Evolutionary conservation across 1,284 basidiomycete genomes (phyloP).

Genomic region (Prillingera fragicola): DNA sequence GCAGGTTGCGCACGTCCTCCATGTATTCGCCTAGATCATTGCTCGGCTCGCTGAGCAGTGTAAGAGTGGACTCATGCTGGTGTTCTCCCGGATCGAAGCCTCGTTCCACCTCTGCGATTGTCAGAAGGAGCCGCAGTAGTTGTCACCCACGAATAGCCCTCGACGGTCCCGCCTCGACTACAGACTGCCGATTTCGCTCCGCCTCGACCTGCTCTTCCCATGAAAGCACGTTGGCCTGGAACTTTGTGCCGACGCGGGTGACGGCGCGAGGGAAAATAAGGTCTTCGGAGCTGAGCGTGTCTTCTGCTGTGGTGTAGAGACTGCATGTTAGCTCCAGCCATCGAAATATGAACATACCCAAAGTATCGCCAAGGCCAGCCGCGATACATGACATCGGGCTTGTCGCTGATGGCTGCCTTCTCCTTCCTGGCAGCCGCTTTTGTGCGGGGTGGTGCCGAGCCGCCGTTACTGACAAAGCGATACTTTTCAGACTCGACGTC

Average conservation of each 20-base stretch:
- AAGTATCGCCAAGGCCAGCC: constrained; percentile 95
- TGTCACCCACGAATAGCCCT: constrained; percentile 28
- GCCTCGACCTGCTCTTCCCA: constrained; percentile 43
- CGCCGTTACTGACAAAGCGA: constrained; percentile 54
- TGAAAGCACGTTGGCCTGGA: constrained; percentile 58
- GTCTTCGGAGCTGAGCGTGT: constrained; percentile 89
- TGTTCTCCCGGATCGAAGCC: constrained; percentile 35
- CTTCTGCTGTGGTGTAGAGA: constrained; percentile 81
- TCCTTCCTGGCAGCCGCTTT: constrained; percentile 59
- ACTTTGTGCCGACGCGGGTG: constrained; percentile 80
- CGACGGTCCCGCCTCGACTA: constrained; percentile 24
- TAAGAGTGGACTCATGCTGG: constrained; percentile 35
- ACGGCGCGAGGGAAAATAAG: constrained; percentile 87
- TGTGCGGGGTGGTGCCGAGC: constrained; percentile 50
- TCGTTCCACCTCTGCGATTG: constrained; percentile 27
- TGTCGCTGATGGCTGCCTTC: constrained; percentile 53
- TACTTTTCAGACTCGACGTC: constrained; percentile 69
- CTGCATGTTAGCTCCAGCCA: constrained; percentile 48
- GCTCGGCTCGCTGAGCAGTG: constrained; percentile 27
- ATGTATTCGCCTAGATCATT: constrained; percentile 35
- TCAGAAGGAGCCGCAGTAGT: too few species aligned
- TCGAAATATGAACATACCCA: constrained; percentile 58
- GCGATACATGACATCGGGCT: constrained; percentile 65
- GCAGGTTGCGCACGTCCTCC: constrained; percentile 25
- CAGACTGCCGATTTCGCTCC: constrained; percentile 17